Base-by-base conservation (phyloP, 257 asterid species). In the Plectranthus barbatus region DNA sequence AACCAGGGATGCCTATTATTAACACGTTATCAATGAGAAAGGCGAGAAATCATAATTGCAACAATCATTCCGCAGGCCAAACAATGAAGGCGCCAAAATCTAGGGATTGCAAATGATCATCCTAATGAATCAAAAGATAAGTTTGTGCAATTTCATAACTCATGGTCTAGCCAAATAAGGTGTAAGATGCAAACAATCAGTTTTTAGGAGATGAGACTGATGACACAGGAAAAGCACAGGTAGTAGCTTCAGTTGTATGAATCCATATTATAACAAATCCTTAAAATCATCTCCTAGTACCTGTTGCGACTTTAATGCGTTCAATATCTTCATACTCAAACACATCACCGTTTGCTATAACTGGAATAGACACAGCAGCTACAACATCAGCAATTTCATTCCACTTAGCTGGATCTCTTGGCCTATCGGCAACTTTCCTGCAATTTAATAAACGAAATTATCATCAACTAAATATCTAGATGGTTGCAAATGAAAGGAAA, bases 361-460 rank as follows among this genome's bases (percentile, higher is more conserved):
- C 98, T 5, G 98, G 96, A 54, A 91, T 83, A 49, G 95, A 83
- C 62, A 91, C 80, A 59, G 96, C 89, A 50, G 92, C 81, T 18
- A 84, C 96, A 52, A 91, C 95, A 62, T 88, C 94, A 41, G 95
- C 94, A 66, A 91, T 88, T 68, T 86, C 96, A 74, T 64, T 52
- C 98, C 96, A 91, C 77, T 88, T 85, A 20, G 98, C 96, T 41
- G 94, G 96, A 81, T 91, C 98, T 77, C 95, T 86, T 59, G 98
- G 98, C 80, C 98, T 88, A 61, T 91, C 98, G 19, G 90, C 84
- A 40, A 91, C 94, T 80, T 76, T 83, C 86, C 98, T 91, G 34
- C 8, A 50, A 56, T 72, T 71, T 66, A 55, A 36, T 73, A 9
- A 26, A 10, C 51, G 34, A 48, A 67, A 61, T 37, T 21, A 55